Base-by-base conservation (phyloP, 2,329 filamentous ascomycete genomes). In the Mariannaea sp. region DNA sequence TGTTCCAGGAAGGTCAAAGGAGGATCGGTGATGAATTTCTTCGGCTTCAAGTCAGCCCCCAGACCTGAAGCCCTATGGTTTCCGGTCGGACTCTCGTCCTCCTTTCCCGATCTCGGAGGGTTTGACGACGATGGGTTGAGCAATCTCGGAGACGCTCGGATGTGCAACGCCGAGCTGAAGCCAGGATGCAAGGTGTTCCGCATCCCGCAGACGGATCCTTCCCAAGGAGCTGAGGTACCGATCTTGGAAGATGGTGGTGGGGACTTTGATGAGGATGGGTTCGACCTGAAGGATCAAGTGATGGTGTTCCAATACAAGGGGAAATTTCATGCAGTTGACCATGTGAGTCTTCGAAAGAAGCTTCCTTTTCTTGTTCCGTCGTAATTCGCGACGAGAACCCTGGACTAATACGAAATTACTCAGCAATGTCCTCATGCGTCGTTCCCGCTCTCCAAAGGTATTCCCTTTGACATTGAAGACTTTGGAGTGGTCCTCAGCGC, bases 381-480 rank as follows among this genome's bases (percentile, higher is more conserved):
- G n/a, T n/a, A n/a, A n/a, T n/a, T n/a, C n/a, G n/a, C n/a, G n/a
- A n/a, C n/a, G n/a, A n/a, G n/a, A n/a, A n/a, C n/a, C n/a, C n/a
- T n/a, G n/a, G n/a, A n/a, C 51, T 59, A 33, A 58, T 10, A 24
- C 16, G 20, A 3, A 40, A n/a, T n/a, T 26, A 8, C 4, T 12
- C 8, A 87, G 84, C 75, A 79, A 76, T 90, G 87, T 53, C 87
- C 87, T 1, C 87, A 90, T 60, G 83, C 81, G 1, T 80, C 85
- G 0, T 89, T 81, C 52, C 86, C 87, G 0, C 76, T 90, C 1
- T 87, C 85, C 0, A 77, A 81, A 36, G 85, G 83, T 0, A 79
- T 71, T 0, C 75, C 85, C 0, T 89, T 88, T 53, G 87, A 90
- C 48, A 89, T 90, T 61, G 87, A 90, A 60, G 87, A 90, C 55